phyloP scores from a whole-genome alignment of 495 filamentous ascomycete genomes.

The Penicillium coprophilum region DNA sequence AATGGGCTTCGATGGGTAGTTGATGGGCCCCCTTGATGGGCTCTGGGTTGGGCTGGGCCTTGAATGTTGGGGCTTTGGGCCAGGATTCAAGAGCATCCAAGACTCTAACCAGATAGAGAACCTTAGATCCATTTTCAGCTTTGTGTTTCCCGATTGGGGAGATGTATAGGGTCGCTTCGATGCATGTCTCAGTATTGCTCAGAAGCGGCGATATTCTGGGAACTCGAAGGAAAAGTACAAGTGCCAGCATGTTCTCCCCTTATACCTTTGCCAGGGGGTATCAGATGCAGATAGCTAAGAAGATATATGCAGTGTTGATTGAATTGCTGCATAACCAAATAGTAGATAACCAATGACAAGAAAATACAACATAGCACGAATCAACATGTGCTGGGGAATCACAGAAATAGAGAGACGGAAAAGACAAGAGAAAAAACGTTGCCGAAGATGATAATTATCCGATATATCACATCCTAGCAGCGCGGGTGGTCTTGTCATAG shows the following conservation, averaged over 20 bases:
- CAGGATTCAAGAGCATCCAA: neutral
- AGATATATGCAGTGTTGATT: neutral
- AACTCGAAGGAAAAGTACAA: too few relatives aligned
- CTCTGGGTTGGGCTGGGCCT: too few relatives aligned
- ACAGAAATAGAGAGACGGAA: conserved; percentile 14
- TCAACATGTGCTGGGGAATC: conserved; percentile 31
- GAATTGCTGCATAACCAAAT: neutral
- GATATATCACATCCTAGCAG: conserved; percentile 40
- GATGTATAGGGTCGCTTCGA: neutral
- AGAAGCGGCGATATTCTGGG: neutral
- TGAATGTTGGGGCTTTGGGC: too few relatives aligned
- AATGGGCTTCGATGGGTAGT: too few relatives aligned
- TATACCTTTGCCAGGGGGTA: too few relatives aligned
- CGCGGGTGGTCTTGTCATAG: conserved; percentile 75
- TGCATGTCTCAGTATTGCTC: neutral
- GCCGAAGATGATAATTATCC: neutral
- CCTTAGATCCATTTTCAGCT: neutral
- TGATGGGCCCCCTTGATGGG: too few relatives aligned
- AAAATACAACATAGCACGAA: conserved; percentile 28
- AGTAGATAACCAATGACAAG: neutral
- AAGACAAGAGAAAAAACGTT: conserved; percentile 1
- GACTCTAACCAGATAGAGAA: neutral
- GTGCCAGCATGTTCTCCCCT: too few relatives aligned
- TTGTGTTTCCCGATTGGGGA: neutral
- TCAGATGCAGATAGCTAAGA: neutral